A percentile compares a stretch with the other conserved stretches of the same genome.
phyloP scores from a whole-genome alignment of 1,284 basidiomycete species.

The Cystobasidiaceae sp. region DNA sequence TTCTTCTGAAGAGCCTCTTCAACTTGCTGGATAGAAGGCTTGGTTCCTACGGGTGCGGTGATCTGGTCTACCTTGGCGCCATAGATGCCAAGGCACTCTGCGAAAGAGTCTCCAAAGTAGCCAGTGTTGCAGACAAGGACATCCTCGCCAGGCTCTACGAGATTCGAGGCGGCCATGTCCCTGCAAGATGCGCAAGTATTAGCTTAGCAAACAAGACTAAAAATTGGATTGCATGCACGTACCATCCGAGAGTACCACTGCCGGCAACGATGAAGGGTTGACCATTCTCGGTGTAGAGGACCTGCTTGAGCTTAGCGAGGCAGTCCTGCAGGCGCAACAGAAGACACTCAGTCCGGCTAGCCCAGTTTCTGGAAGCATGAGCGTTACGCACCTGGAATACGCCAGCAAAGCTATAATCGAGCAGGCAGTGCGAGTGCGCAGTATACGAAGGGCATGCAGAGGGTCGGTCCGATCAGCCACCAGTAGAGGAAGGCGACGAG shows the following conservation, averaged over 20 bases:
- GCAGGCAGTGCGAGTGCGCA: no score
- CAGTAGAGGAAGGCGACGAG: no score
- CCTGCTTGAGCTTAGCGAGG: conserved; percentile 50
- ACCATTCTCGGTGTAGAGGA: conserved; percentile 66
- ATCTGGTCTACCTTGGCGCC: conserved; percentile 83
- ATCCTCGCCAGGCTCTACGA: conserved; percentile 70
- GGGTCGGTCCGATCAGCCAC: no score
- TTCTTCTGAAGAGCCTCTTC: conserved; percentile 69
- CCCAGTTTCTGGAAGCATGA: conserved; percentile 54
- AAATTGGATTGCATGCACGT: conserved; percentile 60
- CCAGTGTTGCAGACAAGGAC: conserved; percentile 73
- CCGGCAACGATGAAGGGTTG: conserved; percentile 90
- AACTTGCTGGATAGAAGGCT: conserved; percentile 60
- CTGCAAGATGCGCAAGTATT: conserved; percentile 50
- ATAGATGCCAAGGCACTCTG: conserved; percentile 67
- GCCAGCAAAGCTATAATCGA: conserved; percentile 60
- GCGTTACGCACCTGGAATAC: conserved; percentile 86
- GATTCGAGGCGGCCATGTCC: conserved; percentile 71
- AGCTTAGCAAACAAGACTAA: conserved; percentile 52
- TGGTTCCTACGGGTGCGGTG: conserved; percentile 72
- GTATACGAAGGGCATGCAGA: no score
- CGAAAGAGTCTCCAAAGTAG: conserved; percentile 81
- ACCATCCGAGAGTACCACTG: conserved; percentile 91
- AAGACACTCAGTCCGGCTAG: background rate
- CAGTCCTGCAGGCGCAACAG: background rate